Percentiles rank a stretch among this genome's conserved stretches.
phyloP scores from a whole-genome alignment of 2,329 filamentous ascomycete genomes.

The Epichloe uncinata region DNA sequence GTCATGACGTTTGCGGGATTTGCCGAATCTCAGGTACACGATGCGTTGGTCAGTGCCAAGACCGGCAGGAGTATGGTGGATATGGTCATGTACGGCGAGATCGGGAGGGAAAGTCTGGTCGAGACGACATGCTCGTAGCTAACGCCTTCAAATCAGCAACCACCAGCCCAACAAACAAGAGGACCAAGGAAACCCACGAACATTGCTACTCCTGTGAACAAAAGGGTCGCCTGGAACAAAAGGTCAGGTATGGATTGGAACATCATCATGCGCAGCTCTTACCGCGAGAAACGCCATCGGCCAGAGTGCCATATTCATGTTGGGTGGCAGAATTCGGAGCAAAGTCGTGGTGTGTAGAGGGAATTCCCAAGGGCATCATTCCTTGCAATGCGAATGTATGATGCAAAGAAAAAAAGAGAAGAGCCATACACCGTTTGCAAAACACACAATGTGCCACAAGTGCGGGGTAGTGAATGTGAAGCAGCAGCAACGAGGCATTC shows the following conservation, averaged over 20 bases:
- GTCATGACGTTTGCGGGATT: neutral
- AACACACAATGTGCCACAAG: neutral
- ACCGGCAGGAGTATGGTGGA: conserved; percentile 1
- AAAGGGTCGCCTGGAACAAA: neutral
- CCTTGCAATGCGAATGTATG: too few species aligned
- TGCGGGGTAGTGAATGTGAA: neutral
- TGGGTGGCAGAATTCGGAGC: neutral
- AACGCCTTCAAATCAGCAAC: neutral
- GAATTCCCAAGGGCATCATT: neutral
- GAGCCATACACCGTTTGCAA: neutral
- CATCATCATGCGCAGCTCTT: neutral
- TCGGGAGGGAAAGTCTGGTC: conserved; percentile 2
- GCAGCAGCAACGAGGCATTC: too few species aligned
- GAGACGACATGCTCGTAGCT: conserved; percentile 4
- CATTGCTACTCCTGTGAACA: neutral
- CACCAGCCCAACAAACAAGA: too few species aligned
- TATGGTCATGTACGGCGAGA: conserved; percentile 1
- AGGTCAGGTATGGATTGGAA: neutral
- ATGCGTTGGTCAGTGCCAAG: neutral
- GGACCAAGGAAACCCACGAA: neutral
- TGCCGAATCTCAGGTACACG: neutral
- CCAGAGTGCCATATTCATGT: neutral
- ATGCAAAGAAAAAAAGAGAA: neutral
- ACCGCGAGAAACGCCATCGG: neutral
- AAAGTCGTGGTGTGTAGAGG: neutral